Conservation (phyloP, 371 early-diverging fungal genomes). For the Rhizopus stolonifer region DNA sequence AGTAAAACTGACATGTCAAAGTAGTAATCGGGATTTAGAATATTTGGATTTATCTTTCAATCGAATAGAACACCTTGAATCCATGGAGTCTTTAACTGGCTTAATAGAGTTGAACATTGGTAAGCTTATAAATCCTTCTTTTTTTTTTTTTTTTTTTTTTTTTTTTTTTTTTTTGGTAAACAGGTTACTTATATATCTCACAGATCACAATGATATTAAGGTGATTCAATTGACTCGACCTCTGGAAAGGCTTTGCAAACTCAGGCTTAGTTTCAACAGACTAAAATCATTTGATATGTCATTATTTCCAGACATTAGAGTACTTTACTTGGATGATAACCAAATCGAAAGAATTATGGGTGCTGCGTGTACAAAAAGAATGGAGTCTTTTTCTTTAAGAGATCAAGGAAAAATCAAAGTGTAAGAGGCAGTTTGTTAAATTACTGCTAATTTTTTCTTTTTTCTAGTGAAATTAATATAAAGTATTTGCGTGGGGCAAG, state of each 20-base stretch:
- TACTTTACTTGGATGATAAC: slow-evolving; percentile 57
- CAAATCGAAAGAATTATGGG: slow-evolving; percentile 47
- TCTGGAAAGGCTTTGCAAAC: slow-evolving; percentile 34
- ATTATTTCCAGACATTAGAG: slow-evolving; percentile 48
- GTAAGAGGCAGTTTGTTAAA: slow-evolving; percentile 17
- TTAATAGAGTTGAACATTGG: slow-evolving; percentile 37
- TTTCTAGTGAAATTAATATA: slow-evolving; percentile 44
- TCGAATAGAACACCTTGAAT: slow-evolving; percentile 47
- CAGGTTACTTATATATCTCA: not conserved
- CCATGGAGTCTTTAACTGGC: slow-evolving; percentile 37
- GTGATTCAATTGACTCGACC: slow-evolving; percentile 40
- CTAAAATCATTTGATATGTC: slow-evolving; percentile 46
- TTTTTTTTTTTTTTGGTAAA: too few species aligned
- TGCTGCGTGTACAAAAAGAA: slow-evolving; percentile 30
- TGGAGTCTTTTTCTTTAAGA: slow-evolving; percentile 53
- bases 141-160: too few species aligned
- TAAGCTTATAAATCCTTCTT: too few species aligned
- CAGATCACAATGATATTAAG: slow-evolving; percentile 56
- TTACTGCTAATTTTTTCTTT: not conserved
- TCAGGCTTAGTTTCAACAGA: slow-evolving; percentile 50
- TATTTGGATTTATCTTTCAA: slow-evolving; percentile 54
- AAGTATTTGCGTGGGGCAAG: slow-evolving; percentile 46
- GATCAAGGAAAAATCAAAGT: slow-evolving; percentile 53
- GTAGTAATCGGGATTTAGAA: slow-evolving; percentile 41
- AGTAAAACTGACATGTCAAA: not conserved